These are phyloP conservation scores for Pseudomassariella vexata DNA, from an alignment of 2,329 filamentous ascomycete species.

Conservation along the genomic window DNA sequence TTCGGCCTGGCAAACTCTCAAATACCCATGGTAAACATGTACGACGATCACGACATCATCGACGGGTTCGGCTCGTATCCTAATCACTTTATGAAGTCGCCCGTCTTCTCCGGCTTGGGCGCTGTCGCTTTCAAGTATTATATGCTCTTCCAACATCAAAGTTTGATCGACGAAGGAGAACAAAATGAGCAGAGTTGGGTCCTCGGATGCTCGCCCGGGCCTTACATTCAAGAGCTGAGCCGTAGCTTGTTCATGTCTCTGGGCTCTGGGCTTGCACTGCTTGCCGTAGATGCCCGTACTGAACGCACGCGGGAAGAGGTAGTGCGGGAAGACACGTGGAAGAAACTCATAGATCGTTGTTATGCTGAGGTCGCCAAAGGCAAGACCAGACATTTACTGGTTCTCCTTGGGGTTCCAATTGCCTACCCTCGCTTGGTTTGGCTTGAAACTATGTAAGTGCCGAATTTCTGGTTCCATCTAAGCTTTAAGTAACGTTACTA, in stretches of 20 bases:
- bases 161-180: conserved; percentile 72
- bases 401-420: conserved; percentile 78
- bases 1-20: conserved; percentile 91
- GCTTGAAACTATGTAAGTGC: conserved; percentile 62
- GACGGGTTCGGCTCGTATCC: conserved; percentile 92
- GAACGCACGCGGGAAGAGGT: conserved; percentile 83
- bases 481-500: no score
- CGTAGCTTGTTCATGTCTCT: conserved; percentile 81
- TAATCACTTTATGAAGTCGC: conserved; percentile 83
- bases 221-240: conserved; percentile 83
- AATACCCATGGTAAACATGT: conserved; percentile 98
- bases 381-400: conserved; percentile 82
- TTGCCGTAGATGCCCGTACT: conserved; percentile 87
- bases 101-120: conserved; percentile 84
- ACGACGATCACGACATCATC: conserved; percentile 90
- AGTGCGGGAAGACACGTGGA: conserved; percentile 73
- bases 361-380: conserved; percentile 77
- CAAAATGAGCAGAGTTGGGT: conserved; percentile 87
- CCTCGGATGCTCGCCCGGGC: conserved; percentile 71
- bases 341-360: conserved; percentile 79
- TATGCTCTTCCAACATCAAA: conserved; percentile 97
- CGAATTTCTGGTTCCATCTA: no score
- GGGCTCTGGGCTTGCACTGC: conserved; percentile 70
- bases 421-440: conserved; percentile 74
- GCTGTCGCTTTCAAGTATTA: conserved; percentile 97